Evolutionary conservation across 139 green algal species (phyloP), one percentile per base, ranked within the genome.

Genomic region (Diplosphaera chodatii): DNA sequence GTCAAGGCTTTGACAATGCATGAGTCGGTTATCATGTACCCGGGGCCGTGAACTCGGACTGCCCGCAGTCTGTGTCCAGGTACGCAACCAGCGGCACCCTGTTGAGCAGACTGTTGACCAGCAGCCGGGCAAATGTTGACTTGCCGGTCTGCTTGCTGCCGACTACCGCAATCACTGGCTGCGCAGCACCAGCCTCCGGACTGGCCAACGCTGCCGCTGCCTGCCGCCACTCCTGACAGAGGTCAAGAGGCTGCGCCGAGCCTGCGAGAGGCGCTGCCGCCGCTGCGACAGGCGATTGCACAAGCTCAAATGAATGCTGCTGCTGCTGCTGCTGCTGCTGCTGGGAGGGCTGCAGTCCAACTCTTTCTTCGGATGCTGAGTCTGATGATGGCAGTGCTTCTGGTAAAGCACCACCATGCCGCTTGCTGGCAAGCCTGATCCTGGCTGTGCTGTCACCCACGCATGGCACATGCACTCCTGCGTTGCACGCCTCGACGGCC

Each of bases 141-240:
- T 98, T 98, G 74, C 93, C 93, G 15, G 74, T 74, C 48, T 86
- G 84, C 77, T 93, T 96, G 65, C 79, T 64, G 29, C 93, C 93
- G 27, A 68, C 74, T 3, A 97, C 80, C 30, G 74, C 83, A 16
- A 90, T 21, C 41, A 32, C 30, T 18, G 48, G 65, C 48, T 10
- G 13, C 18, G 16, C 48, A 27, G 48, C 48, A 5, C 13, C 48
- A 5, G 48, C 48, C 48, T 59, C 13, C 48, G 3, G 22, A 5
- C 13, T 18, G 48, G 48, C 48, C 10, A 59, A 18, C 48, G 13
- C 48, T 3, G 48, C 48, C 48, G 48, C 48, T 18, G 48, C 48
- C 48, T 59, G 48, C 48, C 48, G 48, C 48, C 48, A 59, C 48
- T 59, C 48, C 48, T 59, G 48, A 18, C 48, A 59, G 16, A n/a